Percentiles rank a stretch among this genome's conserved stretches.
These are phyloP conservation scores for Podaxis sp. DNA, from an alignment of 768 basidiomycete species.

Conservation along the genomic window DNA sequence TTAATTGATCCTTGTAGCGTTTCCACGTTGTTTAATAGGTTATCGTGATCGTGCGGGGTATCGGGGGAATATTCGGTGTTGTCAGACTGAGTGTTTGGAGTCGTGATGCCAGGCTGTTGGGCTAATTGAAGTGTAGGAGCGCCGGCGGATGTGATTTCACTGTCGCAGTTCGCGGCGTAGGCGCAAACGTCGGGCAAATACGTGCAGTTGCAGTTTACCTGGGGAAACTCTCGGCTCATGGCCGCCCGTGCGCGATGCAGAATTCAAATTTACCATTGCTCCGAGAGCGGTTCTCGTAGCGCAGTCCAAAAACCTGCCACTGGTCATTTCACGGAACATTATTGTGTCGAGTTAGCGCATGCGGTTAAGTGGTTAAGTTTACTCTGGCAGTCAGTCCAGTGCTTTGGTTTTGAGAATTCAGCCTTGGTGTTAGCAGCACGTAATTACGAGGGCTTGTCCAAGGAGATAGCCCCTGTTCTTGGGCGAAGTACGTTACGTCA, in stretches of 20 bases:
- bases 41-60: neutral
- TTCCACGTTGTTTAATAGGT: neutral
- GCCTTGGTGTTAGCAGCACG: too few relatives aligned
- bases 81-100: too few relatives aligned
- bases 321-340: too few relatives aligned
- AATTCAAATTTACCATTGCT: too few relatives aligned
- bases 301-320: too few relatives aligned
- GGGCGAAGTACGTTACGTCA: neutral
- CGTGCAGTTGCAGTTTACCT: neutral
- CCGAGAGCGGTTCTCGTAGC: too few relatives aligned
- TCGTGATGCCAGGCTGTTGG: too few relatives aligned
- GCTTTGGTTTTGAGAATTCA: too few relatives aligned
- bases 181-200: neutral
- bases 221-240: neutral
- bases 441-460: neutral
- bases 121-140: neutral
- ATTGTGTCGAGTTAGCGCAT: too few relatives aligned
- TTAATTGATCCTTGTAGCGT: neutral
- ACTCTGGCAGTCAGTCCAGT: too few relatives aligned
- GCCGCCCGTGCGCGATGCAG: too few relatives aligned
- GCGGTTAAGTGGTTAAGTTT: too few relatives aligned
- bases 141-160: neutral
- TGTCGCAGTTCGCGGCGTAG: neutral
- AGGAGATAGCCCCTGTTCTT: neutral
- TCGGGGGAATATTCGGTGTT: neutral